A percentile compares a stretch with the other conserved stretches of the same genome.
phyloP scores from a whole-genome alignment of 768 basidiomycete species.

The Daedalea quercina region DNA sequence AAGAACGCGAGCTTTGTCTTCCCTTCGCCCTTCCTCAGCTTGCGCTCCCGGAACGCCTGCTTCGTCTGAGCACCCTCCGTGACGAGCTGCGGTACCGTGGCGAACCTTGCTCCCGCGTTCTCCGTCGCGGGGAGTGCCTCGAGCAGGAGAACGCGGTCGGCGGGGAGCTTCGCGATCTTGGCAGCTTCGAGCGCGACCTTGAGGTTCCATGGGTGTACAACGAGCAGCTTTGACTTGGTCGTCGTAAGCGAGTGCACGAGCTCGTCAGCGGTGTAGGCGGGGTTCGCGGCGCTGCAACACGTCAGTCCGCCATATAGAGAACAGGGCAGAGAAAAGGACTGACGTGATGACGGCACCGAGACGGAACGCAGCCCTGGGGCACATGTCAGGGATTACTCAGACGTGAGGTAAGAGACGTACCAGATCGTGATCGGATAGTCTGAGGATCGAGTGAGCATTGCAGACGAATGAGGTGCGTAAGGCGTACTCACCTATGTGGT shows the following conservation, averaged over 20 bases:
- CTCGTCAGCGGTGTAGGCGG: slow-evolving; percentile 25
- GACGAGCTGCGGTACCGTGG: slow-evolving; percentile 42
- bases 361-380: neutral
- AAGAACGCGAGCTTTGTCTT: slow-evolving; percentile 67
- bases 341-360: slow-evolving; percentile 3
- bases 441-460: slow-evolving; percentile 27
- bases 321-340: neutral
- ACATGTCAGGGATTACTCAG: neutral
- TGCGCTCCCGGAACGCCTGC: slow-evolving; percentile 41
- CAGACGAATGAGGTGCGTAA: neutral
- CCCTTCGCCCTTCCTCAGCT: slow-evolving; percentile 50
- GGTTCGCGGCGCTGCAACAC: slow-evolving; percentile 20
- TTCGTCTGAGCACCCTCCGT: slow-evolving; percentile 37
- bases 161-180: slow-evolving; percentile 12
- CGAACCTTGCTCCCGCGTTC: slow-evolving; percentile 14
- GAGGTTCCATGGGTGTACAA: slow-evolving; percentile 19
- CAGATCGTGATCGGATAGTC: slow-evolving; percentile 46
- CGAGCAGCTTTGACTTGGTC: slow-evolving; percentile 19
- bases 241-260: slow-evolving; percentile 24
- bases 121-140: slow-evolving; percentile 12
- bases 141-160: slow-evolving; percentile 17
- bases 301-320: neutral
- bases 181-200: slow-evolving; percentile 19
- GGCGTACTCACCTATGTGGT: slow-evolving; percentile 18
- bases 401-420: neutral